Percentiles rank a stretch among this genome's conserved stretches.
phyloP scores from a whole-genome alignment of 768 basidiomycete species.

The Chalciporus pseudorubinellus region DNA sequence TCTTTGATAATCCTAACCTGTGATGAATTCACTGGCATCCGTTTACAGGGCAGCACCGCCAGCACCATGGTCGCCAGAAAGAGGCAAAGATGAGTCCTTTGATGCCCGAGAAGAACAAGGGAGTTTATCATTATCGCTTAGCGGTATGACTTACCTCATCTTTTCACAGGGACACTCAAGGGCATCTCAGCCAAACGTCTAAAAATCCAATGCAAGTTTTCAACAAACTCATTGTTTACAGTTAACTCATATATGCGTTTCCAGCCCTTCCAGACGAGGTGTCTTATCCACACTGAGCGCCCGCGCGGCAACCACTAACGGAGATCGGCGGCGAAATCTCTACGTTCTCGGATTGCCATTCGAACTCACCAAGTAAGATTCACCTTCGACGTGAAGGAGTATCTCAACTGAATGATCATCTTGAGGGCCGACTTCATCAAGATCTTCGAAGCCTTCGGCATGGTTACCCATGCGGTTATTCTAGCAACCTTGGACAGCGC shows the following conservation, averaged over 20 bases:
- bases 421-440: constrained; percentile 53
- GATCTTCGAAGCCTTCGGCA: constrained; percentile 63
- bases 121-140: neutral
- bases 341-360: constrained; percentile 85
- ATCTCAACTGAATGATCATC: neutral
- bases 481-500: constrained; percentile 82
- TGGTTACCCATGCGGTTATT: constrained; percentile 73
- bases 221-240: neutral
- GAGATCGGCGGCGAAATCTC: constrained; percentile 66
- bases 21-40: constrained; percentile 6
- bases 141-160: constrained; percentile 7
- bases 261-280: constrained; percentile 39
- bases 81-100: neutral
- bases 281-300: neutral
- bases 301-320: constrained; percentile 22
- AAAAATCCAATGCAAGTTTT: constrained; percentile 54
- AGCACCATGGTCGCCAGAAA: constrained; percentile 5
- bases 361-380: constrained; percentile 67
- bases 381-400: neutral
- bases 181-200: constrained; percentile 46
- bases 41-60: constrained; percentile 12
- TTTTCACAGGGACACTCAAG: constrained; percentile 10
- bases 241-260: constrained; percentile 21
- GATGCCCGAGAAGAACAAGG: constrained; percentile 7
- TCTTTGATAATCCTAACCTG: too few relatives aligned